A percentile compares a stretch with the other conserved stretches of the same genome.
Conservation (phyloP, 257 asterid genomes). For the Handroanthus guayacan region DNA sequence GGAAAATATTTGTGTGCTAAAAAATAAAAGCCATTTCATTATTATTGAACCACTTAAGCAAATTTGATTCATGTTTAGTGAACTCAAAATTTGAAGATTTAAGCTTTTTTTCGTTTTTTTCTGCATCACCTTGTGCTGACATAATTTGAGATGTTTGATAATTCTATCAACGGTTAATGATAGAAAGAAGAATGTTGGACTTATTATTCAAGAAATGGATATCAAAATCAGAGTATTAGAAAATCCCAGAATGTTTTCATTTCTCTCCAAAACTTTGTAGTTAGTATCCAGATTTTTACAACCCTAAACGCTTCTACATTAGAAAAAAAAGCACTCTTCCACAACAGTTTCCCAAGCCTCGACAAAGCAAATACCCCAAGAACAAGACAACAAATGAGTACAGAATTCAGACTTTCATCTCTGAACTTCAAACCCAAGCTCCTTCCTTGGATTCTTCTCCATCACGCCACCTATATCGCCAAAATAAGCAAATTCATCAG, state of each 20-base stretch:
- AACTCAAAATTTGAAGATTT: neutral
- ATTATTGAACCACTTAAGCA: neutral
- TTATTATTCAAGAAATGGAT: neutral
- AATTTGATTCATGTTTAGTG: neutral
- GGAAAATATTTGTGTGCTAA: neutral
- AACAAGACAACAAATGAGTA: slow-evolving; percentile 29
- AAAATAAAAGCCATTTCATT: neutral
- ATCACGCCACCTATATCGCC: slow-evolving; percentile 49
- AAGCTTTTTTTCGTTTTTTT: slow-evolving; percentile 12
- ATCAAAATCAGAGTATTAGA: slow-evolving; percentile 27
- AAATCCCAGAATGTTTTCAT: slow-evolving; percentile 32
- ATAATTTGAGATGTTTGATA: neutral
- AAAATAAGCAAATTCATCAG: neutral
- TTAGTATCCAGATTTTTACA: slow-evolving; percentile 68
- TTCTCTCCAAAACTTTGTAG: slow-evolving; percentile 51
- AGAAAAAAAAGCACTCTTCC: slow-evolving; percentile 41
- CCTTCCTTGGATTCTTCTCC: slow-evolving; percentile 40
- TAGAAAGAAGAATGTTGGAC: neutral
- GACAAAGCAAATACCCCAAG: slow-evolving; percentile 32
- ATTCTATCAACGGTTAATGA: neutral
- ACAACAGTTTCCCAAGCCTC: slow-evolving; percentile 32
- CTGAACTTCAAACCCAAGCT: slow-evolving; percentile 45
- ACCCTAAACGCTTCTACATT: slow-evolving; percentile 46
- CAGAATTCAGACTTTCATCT: slow-evolving; percentile 36
- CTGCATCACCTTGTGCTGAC: neutral